Conservation (phyloP, 2,329 filamentous ascomycete genomes). For the Colletotrichum australisinense region DNA sequence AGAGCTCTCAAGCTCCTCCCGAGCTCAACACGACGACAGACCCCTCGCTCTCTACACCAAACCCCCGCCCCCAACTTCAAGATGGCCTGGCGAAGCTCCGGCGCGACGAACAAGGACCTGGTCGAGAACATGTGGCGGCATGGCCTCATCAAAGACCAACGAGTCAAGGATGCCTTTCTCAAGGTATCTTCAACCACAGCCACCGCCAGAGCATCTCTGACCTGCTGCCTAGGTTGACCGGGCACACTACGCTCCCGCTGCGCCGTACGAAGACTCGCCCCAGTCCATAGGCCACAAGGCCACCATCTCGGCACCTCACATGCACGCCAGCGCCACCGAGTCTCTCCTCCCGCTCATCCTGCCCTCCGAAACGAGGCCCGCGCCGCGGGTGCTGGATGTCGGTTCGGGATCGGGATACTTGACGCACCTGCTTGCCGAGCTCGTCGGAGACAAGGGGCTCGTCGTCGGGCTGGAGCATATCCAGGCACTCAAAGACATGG, state of each 20-base stretch:
- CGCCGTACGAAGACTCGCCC: constrained; percentile 74
- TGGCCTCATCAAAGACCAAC: constrained; percentile 76
- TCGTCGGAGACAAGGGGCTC: constrained; percentile 65
- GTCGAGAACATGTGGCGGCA: constrained; percentile 81
- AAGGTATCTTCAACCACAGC: constrained; percentile 56
- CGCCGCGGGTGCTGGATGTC: constrained; percentile 75
- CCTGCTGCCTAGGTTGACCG: constrained; percentile 77
- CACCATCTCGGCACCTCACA: constrained; percentile 71
- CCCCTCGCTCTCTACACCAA: constrained; percentile 4
- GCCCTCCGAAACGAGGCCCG: constrained; percentile 46
- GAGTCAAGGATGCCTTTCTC: constrained; percentile 84
- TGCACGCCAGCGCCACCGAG: constrained; percentile 68
- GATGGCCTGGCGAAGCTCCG: constrained; percentile 94
- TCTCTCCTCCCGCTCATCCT: constrained; percentile 58
- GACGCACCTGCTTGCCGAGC: constrained; percentile 86
- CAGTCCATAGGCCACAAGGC: constrained; percentile 66
- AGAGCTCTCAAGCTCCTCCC: constrained; percentile 29
- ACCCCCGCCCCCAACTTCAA: constrained; percentile 35
- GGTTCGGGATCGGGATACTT: constrained; percentile 85
- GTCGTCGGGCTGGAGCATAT: constrained; percentile 85
- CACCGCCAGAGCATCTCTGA: neutral
- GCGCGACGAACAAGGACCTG: constrained; percentile 77
- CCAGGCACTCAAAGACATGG: constrained; percentile 68
- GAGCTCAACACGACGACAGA: neutral
- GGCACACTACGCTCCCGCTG: constrained; percentile 79